Conservation (phyloP, 2,329 filamentous ascomycete species). For the Clarireedia monteithiana region DNA sequence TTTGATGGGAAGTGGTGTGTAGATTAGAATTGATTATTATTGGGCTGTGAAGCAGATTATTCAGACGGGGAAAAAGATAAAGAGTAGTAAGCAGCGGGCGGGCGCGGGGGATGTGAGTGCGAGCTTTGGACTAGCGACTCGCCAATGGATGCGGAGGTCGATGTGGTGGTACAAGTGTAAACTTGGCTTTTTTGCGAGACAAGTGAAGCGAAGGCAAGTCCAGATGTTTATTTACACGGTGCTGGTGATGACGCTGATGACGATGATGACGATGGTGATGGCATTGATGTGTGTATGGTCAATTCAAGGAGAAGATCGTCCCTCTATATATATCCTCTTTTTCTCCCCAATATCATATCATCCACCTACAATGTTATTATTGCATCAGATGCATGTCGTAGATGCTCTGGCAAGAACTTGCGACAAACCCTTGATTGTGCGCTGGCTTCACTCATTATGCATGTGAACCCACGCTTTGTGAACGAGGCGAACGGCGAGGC, state of each 20-base stretch:
- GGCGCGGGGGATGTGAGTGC: too few species aligned
- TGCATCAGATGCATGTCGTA: neutral
- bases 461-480: neutral
- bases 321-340: neutral
- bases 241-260: too few species aligned
- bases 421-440: conserved; percentile 2
- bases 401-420: neutral
- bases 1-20: neutral
- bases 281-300: neutral
- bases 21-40: neutral
- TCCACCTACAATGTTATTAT: neutral
- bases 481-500: conserved; percentile 6
- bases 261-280: too few species aligned
- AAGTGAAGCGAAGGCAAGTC: neutral
- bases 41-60: neutral
- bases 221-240: too few species aligned
- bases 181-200: neutral
- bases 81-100: too few species aligned
- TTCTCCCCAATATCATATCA: neutral
- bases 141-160: too few species aligned
- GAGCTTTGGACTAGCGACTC: too few species aligned
- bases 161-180: too few species aligned
- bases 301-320: neutral
- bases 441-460: neutral
- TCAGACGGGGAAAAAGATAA: too few species aligned